Evolutionary conservation across 2,329 filamentous ascomycete species (phyloP).

Genomic region (Orbilia blumenaviensis): DNA sequence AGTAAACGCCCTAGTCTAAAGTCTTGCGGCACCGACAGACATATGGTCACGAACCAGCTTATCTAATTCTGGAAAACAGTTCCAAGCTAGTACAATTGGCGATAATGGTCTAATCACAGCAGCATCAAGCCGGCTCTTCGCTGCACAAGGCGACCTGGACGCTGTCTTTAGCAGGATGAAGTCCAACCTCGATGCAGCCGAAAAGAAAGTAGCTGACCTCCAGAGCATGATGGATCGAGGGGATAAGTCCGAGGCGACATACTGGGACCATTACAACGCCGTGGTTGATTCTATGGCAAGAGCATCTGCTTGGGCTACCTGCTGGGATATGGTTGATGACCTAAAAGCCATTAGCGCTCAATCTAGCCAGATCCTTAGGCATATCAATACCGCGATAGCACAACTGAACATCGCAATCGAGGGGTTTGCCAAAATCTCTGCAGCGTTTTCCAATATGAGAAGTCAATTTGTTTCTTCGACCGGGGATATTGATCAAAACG

Average conservation of each 20-base stretch:
- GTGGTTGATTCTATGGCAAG: constrained; percentile 26
- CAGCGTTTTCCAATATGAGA: constrained; percentile 19
- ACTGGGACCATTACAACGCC: constrained; percentile 28
- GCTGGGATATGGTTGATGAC: constrained; percentile 25
- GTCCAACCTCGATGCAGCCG: constrained; percentile 7
- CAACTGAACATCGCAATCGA: constrained; percentile 5
- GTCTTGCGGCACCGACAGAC: background rate
- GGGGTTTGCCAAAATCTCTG: constrained; percentile 19
- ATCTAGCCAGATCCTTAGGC: constrained; percentile 11
- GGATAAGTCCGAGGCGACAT: constrained; percentile 24
- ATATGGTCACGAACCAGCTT: too few relatives aligned
- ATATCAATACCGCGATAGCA: background rate
- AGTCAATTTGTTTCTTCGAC: constrained; percentile 14
- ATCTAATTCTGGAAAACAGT: background rate
- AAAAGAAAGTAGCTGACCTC: constrained; percentile 11
- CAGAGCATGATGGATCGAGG: constrained; percentile 10
- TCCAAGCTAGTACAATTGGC: constrained; percentile 18
- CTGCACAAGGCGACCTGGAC: constrained; percentile 7
- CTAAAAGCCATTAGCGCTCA: constrained; percentile 18
- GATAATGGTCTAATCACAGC: constrained; percentile 6
- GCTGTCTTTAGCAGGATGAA: constrained; percentile 10
- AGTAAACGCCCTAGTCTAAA: background rate
- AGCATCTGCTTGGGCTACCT: constrained; percentile 16
- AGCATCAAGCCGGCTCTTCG: background rate
- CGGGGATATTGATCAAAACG: constrained; percentile 24